Evolutionary conservation across 225 moss, liverwort and hornwort species (phyloP).

Genomic region (Physcomitrellopsis africana): DNA sequence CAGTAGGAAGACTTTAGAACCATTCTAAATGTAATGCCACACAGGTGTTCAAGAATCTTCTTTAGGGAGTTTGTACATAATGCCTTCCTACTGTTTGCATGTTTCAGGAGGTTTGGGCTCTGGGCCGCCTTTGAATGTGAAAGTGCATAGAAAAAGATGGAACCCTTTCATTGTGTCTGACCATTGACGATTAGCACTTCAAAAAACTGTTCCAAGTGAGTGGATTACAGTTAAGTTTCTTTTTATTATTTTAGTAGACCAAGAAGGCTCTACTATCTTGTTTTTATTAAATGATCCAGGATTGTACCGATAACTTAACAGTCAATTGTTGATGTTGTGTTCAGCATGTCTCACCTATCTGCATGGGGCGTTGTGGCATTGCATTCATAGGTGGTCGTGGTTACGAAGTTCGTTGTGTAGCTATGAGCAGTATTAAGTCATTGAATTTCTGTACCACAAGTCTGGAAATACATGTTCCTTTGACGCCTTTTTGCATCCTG

Average conservation of each 20-base stretch:
- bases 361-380: conserved; percentile 14
- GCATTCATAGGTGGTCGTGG: neutral
- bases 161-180: conserved; percentile 43
- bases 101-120: conserved; percentile 39
- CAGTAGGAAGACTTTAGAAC: conserved; percentile 43
- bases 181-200: conserved; percentile 23
- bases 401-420: too few species aligned
- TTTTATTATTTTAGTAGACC: neutral
- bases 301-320: conserved; percentile 34
- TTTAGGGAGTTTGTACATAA: conserved; percentile 61
- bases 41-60: conserved; percentile 36
- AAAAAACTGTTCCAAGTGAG: conserved; percentile 19
- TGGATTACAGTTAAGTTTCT: conserved; percentile 24
- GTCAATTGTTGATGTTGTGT: conserved; percentile 44
- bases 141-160: conserved; percentile 35
- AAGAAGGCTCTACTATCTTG: conserved; percentile 18
- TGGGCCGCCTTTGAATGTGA: conserved; percentile 35
- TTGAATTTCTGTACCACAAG: too few species aligned
- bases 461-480: too few species aligned
- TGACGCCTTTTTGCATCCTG: too few species aligned
- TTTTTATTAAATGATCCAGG: conserved; percentile 29
- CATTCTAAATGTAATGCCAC: conserved; percentile 28
- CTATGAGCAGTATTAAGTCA: too few species aligned
- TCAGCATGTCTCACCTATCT: conserved; percentile 33
- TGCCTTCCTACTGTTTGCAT: conserved; percentile 45